Evolutionary conservation across 768 basidiomycete genomes (phyloP).

Genomic region (Amanita rubescens): DNA sequence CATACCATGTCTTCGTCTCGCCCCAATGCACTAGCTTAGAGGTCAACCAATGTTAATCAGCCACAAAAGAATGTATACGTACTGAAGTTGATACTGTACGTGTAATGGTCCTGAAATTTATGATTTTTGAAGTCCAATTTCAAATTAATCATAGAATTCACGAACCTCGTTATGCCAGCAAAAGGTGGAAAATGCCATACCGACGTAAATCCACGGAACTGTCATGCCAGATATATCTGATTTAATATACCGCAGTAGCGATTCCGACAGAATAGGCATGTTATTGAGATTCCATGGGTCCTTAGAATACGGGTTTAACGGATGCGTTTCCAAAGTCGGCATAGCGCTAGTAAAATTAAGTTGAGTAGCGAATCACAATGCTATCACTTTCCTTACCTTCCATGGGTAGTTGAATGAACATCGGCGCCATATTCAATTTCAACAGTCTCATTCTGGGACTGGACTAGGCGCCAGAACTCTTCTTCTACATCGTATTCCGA

Average conservation of each 20-base stretch:
- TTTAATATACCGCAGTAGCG: constrained; percentile 93
- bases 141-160: background rate
- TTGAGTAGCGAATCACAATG: background rate
- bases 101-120: constrained; percentile 80
- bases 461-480: constrained; percentile 96
- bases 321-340: constrained; percentile 93
- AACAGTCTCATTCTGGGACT: constrained; percentile 83
- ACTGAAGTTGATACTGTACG: constrained; percentile 94
- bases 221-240: constrained; percentile 99
- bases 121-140: background rate
- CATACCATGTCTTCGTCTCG: constrained; percentile 99
- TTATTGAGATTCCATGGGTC: constrained; percentile 99
- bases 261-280: constrained; percentile 88
- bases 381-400: constrained; percentile 56
- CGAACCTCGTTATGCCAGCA: constrained; percentile 98
- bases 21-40: constrained; percentile 86
- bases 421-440: constrained; percentile 99
- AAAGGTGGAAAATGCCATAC: constrained; percentile 98
- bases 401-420: constrained; percentile 94
- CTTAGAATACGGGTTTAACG: constrained; percentile 75
- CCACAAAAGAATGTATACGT: constrained; percentile 24
- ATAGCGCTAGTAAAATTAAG: constrained; percentile 56
- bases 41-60: constrained; percentile 7
- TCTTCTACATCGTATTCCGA: constrained; percentile 88
- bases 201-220: constrained; percentile 98